Base-by-base conservation (phyloP, 495 filamentous ascomycete species). In the Talaromyces liani region DNA sequence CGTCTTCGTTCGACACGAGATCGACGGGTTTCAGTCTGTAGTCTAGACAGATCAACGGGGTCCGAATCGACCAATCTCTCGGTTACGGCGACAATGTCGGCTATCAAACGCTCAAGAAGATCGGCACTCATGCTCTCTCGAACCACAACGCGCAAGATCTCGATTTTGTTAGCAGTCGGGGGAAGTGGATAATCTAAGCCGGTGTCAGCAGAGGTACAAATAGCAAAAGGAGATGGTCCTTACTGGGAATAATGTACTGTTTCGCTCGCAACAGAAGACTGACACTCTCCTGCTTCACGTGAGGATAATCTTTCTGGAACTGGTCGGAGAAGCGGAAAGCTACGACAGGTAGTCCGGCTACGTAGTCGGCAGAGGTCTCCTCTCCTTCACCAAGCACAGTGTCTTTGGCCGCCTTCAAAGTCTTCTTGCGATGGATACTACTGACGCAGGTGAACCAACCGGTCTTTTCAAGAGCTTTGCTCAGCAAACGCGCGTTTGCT, bases 161-260 rank as follows among this genome's bases (percentile, higher is more conserved):
- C 88, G 2, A 79, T 88, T 27, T 80, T 75, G 4, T 85, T 78
- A 67, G 84, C 83, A 31, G 76, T 79, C 4, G 88, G 88, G 18
- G 89, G 88, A 6, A 91, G 75, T 3, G 86, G 82, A 68, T 91
- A 91, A 75, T 89, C 75, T 80, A 61, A 58, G 25, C n/a, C 20
- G 59, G 41, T 61, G 66, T 60, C 24, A 63, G 63, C 58, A 34
- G 58, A 33, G 41, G 61, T 18, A 61, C 29, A 49, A 33, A 27
- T n/a, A 36, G 29, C 39, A 34, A 34, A 7, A 16, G 36, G 22
- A 62, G 53, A 65, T 10, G 3, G 9, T 14, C 66, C 76, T 64
- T 75, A 81, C 79, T 90, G 29, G 88, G 88, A 65, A 91, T 86
- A 65, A 91, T 90, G 75, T 90, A 91, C 72, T 89, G 87, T 63